These are phyloP conservation scores for Aspergillus funiculosus DNA, from an alignment of 495 filamentous ascomycete genomes.

Conservation along the genomic window DNA sequence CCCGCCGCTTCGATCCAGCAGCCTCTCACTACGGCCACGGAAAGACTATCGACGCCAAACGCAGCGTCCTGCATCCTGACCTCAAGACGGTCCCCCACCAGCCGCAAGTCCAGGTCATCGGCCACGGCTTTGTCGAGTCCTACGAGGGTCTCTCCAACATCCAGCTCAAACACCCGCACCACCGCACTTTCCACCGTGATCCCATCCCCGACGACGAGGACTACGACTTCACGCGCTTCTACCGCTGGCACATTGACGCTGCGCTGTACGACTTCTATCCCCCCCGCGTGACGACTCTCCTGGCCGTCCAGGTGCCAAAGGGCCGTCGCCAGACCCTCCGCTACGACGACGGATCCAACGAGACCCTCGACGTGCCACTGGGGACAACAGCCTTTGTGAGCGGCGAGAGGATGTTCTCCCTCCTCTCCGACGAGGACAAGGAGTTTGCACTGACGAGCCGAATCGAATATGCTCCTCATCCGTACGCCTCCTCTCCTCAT, in stretches of 20 bases:
- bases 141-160: constrained; percentile 66
- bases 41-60: constrained; percentile 60
- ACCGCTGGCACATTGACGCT: constrained; percentile 75
- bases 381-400: constrained; percentile 73
- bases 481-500: constrained; percentile 18
- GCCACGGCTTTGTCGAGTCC: constrained; percentile 57
- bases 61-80: constrained; percentile 67
- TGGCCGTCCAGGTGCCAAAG: constrained; percentile 61
- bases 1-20: constrained; percentile 61
- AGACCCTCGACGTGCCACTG: constrained; percentile 60
- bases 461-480: constrained; percentile 70
- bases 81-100: constrained; percentile 74
- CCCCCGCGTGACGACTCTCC: constrained; percentile 60
- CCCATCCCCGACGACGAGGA: constrained; percentile 58
- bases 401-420: constrained; percentile 58
- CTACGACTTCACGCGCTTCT: constrained; percentile 63
- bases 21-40: constrained; percentile 65
- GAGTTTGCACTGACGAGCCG: constrained; percentile 56
- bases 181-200: constrained; percentile 65
- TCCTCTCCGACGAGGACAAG: constrained; percentile 57
- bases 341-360: constrained; percentile 66
- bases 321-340: constrained; percentile 59
- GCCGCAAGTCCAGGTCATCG: constrained; percentile 73
- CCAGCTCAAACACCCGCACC: constrained; percentile 65
- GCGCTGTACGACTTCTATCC: constrained; percentile 67